phyloP scores from a whole-genome alignment of 2,329 filamentous ascomycete genomes.

The Aureobasidium mangrovei region DNA sequence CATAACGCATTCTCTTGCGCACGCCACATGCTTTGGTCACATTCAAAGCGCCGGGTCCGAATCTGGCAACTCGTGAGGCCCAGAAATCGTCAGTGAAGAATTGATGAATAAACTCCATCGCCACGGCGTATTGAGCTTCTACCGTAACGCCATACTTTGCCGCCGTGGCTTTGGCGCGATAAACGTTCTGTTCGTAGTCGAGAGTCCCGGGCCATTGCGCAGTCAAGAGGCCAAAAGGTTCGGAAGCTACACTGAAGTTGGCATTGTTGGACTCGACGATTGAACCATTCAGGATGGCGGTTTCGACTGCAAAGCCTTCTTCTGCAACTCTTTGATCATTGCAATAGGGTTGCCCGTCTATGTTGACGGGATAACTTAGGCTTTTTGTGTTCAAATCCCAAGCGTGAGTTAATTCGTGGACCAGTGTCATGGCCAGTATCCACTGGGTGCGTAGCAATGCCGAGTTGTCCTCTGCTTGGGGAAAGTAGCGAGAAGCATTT shows the following conservation, averaged over 20 bases:
- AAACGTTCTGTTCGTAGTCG: neutral
- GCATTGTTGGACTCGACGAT: neutral
- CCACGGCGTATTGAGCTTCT: neutral
- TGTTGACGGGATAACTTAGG: neutral
- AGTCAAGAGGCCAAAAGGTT: neutral
- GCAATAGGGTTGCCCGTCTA: neutral
- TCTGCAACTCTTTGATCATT: neutral
- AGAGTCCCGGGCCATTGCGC: neutral
- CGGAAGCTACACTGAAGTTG: neutral
- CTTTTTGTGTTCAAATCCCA: neutral
- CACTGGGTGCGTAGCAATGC: neutral
- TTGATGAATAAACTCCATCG: neutral
- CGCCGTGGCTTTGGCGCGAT: neutral
- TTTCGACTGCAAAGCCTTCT: neutral
- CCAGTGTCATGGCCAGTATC: neutral
- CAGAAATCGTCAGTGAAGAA: constrained; percentile 1
- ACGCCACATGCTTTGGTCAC: neutral
- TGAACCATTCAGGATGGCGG: neutral
- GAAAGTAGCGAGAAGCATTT: neutral
- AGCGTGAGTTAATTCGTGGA: neutral
- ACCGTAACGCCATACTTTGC: neutral
- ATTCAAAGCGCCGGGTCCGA: neutral
- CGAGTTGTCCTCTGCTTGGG: neutral
- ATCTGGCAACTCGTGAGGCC: neutral
- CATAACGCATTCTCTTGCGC: neutral